A percentile compares a stretch with the other conserved stretches of the same genome.
Conservation (phyloP, 306 rosid genomes). For the Amphicarpaea edgeworthii region DNA sequence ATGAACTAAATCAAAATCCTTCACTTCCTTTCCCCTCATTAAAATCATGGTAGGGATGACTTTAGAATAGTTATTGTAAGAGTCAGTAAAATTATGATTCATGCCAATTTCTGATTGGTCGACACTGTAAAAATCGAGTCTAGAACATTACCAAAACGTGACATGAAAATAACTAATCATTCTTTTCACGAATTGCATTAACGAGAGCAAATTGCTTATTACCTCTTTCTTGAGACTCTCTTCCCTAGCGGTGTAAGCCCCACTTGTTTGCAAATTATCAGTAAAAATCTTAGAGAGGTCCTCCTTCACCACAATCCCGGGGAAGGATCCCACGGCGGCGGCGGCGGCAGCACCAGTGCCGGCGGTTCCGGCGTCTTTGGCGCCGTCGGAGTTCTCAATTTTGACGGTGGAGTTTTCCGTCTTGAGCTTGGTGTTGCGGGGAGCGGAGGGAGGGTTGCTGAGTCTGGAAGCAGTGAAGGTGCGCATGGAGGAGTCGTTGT, state of each 20-base stretch:
- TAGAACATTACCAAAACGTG: constrained; percentile 16
- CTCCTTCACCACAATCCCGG: constrained; percentile 85
- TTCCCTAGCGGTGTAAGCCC: constrained; percentile 94
- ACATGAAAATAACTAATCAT: not conserved
- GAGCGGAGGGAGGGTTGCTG: constrained; percentile 58
- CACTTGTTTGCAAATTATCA: constrained; percentile 92
- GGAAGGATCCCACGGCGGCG: constrained; percentile 49
- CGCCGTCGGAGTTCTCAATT: constrained; percentile 68
- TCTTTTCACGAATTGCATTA: not conserved
- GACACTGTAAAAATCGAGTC: not conserved
- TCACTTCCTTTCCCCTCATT: too few relatives aligned
- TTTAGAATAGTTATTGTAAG: too few relatives aligned
- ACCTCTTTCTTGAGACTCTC: constrained; percentile 89
- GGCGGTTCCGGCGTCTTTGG: constrained; percentile 58
- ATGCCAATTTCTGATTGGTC: too few relatives aligned
- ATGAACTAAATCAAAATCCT: too few relatives aligned
- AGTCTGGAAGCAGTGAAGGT: constrained; percentile 86
- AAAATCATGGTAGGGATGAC: too few relatives aligned
- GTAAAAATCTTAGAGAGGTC: constrained; percentile 84
- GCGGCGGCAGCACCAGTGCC: constrained; percentile 40
- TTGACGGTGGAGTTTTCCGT: constrained; percentile 66
- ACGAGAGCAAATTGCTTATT: constrained; percentile 14
- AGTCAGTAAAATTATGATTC: too few relatives aligned
- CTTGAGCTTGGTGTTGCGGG: constrained; percentile 77
- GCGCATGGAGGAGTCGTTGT: constrained; percentile 87